phyloP scores from a whole-genome alignment of 208 protist species.

The Acanthamoeba royreba region DNA sequence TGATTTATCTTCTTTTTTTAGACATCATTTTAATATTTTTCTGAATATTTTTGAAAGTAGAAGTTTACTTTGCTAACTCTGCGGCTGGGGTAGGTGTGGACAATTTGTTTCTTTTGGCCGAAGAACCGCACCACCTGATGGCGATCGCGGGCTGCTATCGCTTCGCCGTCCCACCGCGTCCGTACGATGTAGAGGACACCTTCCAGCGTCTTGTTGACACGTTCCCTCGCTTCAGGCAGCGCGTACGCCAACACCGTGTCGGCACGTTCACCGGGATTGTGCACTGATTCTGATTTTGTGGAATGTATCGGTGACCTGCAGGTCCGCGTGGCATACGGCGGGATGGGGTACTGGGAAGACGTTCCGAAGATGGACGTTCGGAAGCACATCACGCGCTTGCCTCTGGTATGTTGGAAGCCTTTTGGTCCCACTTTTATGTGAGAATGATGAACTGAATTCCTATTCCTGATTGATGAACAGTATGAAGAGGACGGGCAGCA shows the following conservation, averaged over 20 bases:
- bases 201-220: background rate
- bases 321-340: background rate
- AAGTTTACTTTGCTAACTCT: too few relatives aligned
- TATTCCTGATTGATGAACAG: background rate
- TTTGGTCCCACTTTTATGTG: background rate
- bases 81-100: background rate
- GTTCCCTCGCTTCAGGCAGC: background rate
- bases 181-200: background rate
- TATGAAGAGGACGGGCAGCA: background rate
- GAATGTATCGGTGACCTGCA: background rate
- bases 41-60: too few relatives aligned
- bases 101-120: background rate
- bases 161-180: background rate
- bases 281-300: background rate
- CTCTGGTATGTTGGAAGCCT: background rate
- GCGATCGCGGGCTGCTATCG: background rate
- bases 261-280: background rate
- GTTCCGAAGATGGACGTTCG: background rate
- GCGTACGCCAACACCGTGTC: background rate
- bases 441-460: background rate
- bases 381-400: background rate
- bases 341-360: background rate
- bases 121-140: background rate
- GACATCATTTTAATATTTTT: too few relatives aligned
- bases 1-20: too few relatives aligned